phyloP scores from a whole-genome alignment of 2,329 filamentous ascomycete genomes.

The Talaromyces islandicus region DNA sequence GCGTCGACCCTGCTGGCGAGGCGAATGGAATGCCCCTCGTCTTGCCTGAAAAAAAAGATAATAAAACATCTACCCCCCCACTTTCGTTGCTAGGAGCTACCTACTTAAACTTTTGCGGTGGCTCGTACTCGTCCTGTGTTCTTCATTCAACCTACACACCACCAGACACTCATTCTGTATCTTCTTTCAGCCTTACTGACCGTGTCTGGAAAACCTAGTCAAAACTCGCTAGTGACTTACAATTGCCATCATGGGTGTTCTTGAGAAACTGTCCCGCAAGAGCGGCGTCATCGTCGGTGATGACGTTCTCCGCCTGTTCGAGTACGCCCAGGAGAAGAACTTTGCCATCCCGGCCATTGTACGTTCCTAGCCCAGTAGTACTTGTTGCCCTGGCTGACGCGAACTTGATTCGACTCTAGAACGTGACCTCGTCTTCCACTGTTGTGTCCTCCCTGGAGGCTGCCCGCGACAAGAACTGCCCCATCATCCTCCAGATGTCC shows the following conservation, averaged over 20 bases:
- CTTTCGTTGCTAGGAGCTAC: slow-evolving; percentile 1
- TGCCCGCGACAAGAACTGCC: slow-evolving; percentile 83
- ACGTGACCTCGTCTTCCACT: slow-evolving; percentile 89
- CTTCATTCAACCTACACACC: slow-evolving; percentile 2
- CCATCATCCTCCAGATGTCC: slow-evolving; percentile 87
- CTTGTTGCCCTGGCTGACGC: neutral
- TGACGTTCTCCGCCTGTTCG: slow-evolving; percentile 68
- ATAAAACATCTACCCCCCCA: neutral
- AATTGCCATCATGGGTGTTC: slow-evolving; percentile 36
- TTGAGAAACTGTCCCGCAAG: slow-evolving; percentile 57
- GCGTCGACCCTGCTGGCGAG: neutral
- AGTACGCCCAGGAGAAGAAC: slow-evolving; percentile 79
- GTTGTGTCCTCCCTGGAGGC: slow-evolving; percentile 87
- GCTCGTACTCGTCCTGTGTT: neutral
- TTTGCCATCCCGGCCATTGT: slow-evolving; percentile 83
- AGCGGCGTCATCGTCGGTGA: slow-evolving; percentile 62
- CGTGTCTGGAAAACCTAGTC: neutral
- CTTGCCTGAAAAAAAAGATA: neutral
- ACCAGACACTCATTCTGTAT: neutral
- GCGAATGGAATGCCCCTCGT: neutral
- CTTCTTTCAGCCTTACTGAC: neutral
- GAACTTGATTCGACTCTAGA: slow-evolving; percentile 45
- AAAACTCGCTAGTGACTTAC: neutral
- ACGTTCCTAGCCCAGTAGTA: slow-evolving; percentile 25
- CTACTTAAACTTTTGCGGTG: neutral